Base-by-base conservation (phyloP, 2,329 filamentous ascomycete genomes). In the Xylariaceae sp. region DNA sequence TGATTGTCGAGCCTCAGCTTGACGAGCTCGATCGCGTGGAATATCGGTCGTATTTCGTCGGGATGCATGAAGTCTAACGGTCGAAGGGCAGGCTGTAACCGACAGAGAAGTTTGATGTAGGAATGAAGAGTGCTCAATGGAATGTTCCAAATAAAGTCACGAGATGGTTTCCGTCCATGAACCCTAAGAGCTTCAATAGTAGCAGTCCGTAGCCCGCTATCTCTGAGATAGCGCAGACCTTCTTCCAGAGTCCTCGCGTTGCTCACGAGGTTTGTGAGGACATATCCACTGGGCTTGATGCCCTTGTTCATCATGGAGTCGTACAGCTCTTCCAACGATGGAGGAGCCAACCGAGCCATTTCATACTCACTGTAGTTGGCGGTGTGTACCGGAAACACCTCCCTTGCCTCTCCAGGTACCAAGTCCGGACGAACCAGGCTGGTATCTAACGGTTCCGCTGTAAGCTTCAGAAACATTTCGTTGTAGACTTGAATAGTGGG, bases 331-430 rank as follows among this genome's bases (percentile, higher is more conserved):
- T 78, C 73, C 9, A 85, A 73, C 1, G 76, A 79, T 1, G 88
- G 88, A 1, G 88, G 83, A 11, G 78, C 75, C 49, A 85, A 74
- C n/a, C 83, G 78, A 45, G 84, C 80, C 64, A 83, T 83, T 59
- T 89, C 88, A 57, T 86, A 83, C n/a, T 86, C 80, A 60, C 78
- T 88, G 67, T 79, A 80, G 71, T 79, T 89, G 71, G 76, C 74
- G 57, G 83, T 78, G 17, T 85, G 74, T 17, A 84, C 78, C 0
- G 82, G 77, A 10, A 80, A 73, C 7, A 80, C 75, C 67, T 87
- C 84, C 61, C 73, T 78, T 45, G 76, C 76, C 65, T 89, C 87
- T 10, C 88, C 88, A 4, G 87, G 84, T 1, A 83, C 68, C 11
- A 77, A 60, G 39, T 57, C 57, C 2, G 58, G 51, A 30, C 58